Evolutionary conservation across 2,329 filamentous ascomycete species (phyloP).

Genomic region (Daldinia sp.): DNA sequence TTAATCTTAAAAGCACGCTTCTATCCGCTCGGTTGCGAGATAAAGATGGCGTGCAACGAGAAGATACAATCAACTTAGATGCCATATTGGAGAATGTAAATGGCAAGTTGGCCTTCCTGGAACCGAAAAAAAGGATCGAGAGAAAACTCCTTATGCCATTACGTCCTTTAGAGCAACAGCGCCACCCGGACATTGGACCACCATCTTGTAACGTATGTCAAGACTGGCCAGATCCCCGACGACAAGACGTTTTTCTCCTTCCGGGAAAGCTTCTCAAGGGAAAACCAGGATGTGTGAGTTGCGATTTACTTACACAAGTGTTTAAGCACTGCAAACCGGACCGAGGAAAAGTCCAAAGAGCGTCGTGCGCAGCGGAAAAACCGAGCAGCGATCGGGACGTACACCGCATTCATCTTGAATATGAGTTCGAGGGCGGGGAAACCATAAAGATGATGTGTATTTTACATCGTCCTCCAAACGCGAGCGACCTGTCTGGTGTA

Average conservation of each 20-base stretch:
- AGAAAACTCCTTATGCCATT: not conserved
- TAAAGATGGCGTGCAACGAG: not conserved
- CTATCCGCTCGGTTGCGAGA: not conserved
- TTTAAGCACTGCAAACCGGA: conserved; percentile 10
- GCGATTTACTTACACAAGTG: conserved; percentile 5
- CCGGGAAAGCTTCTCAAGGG: conserved; percentile 4
- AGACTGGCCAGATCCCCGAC: conserved; percentile 11
- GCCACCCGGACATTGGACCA: not conserved
- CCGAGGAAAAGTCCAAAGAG: conserved; percentile 3
- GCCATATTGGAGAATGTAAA: not conserved
- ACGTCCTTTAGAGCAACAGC: not conserved
- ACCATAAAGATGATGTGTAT: conserved; percentile 9
- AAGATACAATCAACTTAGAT: not conserved
- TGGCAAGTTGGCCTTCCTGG: conserved; percentile 6
- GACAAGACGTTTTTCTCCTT: conserved; percentile 4
- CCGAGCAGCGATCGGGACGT: not conserved
- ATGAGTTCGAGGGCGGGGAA: conserved; percentile 1
- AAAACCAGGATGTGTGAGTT: not conserved
- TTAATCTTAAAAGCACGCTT: not conserved
- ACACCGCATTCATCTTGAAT: conserved; percentile 13
- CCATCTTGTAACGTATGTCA: conserved; percentile 4
- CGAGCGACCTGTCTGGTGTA: not conserved
- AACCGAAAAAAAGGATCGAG: not conserved
- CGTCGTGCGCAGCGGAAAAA: conserved; percentile 15
- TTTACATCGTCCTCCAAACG: conserved; percentile 7